Percentiles rank a stretch among this genome's conserved stretches.
phyloP scores from a whole-genome alignment of 2,329 filamentous ascomycete genomes.

The Diaporthe capsici region DNA sequence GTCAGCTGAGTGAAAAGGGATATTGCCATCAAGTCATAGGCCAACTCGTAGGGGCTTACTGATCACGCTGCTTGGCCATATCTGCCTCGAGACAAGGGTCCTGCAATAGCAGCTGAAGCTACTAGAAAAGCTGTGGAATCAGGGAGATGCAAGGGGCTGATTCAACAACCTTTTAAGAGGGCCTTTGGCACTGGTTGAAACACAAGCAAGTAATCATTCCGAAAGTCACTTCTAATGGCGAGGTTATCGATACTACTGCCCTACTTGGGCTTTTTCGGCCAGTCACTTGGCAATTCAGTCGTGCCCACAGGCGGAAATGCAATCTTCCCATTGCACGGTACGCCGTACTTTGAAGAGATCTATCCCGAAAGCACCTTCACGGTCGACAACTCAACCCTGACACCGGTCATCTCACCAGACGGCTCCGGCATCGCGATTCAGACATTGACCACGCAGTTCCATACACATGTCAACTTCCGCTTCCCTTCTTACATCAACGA shows the following conservation, averaged over 20 bases:
- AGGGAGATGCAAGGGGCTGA: too few species aligned
- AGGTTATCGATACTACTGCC: background rate
- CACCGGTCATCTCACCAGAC: background rate
- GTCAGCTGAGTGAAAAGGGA: background rate
- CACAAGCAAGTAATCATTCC: too few species aligned
- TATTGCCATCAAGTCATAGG: background rate
- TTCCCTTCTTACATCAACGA: background rate
- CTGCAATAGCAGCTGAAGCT: background rate
- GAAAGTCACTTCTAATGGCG: background rate
- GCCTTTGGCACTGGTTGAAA: background rate
- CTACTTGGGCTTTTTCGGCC: background rate
- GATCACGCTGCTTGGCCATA: background rate
- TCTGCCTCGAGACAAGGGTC: background rate
- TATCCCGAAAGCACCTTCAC: background rate
- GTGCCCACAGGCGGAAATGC: background rate
- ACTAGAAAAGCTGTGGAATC: too few species aligned
- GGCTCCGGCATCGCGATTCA: background rate
- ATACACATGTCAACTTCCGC: background rate
- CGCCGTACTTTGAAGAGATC: background rate
- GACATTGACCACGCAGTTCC: background rate
- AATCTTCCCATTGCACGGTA: background rate
- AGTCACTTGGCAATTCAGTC: background rate
- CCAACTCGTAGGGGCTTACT: background rate
- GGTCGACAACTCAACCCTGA: background rate
- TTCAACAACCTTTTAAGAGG: background rate